Conservation (phyloP, 2,329 filamentous ascomycete species). For the Cadophora sp. region DNA sequence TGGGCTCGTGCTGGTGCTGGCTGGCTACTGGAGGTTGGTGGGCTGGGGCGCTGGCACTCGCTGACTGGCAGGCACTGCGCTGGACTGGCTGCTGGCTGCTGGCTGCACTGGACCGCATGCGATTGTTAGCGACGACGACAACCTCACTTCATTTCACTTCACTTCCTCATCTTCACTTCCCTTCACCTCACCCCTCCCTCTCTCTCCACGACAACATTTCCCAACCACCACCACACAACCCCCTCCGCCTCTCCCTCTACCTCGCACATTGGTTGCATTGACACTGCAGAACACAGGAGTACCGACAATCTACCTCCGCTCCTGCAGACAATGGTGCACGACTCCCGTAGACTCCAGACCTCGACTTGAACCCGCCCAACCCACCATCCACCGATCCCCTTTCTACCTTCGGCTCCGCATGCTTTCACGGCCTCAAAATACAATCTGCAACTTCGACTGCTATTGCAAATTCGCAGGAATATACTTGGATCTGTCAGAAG, state of each 20-base stretch:
- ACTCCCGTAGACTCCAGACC: not conserved
- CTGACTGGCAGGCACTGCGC: not conserved
- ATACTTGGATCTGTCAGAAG: not conserved
- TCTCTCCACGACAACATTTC: slow-evolving; percentile 1
- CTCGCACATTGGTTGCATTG: not conserved
- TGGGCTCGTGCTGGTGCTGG: not conserved
- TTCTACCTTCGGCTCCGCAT: not conserved
- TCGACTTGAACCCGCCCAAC: not conserved
- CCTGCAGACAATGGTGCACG: slow-evolving; percentile 14
- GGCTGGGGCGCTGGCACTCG: not conserved
- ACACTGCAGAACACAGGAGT: not conserved
- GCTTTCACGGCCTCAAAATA: slow-evolving; percentile 2
- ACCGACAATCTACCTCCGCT: not conserved
- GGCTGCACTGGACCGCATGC: too few species aligned
- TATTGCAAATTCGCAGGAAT: not conserved
- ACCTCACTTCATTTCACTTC: not conserved
- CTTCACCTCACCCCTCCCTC: not conserved
- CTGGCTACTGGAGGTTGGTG: too few species aligned
- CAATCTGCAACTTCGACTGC: not conserved
- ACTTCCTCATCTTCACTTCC: not conserved
- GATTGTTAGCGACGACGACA: slow-evolving; percentile 7
- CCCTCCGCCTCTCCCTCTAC: not conserved
- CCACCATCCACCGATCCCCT: not conserved
- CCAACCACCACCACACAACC: not conserved
- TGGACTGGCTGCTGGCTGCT: too few species aligned